Evolutionary conservation across 2,329 filamentous ascomycete genomes (phyloP), one percentile per base, ranked within the genome.

Genomic region (Coleophoma cylindrospora): DNA sequence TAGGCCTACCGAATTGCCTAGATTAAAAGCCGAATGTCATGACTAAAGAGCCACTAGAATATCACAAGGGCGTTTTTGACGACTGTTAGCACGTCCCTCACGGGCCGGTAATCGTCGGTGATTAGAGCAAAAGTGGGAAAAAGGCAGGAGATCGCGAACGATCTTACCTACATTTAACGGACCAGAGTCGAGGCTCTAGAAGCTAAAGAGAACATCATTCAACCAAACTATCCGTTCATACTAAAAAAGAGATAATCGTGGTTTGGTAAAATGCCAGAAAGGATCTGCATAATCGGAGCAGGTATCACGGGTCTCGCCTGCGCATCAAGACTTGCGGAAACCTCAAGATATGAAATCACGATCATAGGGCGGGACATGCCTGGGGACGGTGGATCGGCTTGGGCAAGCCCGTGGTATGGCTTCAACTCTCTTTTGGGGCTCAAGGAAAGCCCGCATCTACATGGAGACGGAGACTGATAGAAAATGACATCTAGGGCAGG

Each of bases 321-420:
- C n/a, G 47, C 47, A 15, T 21, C 22, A 41, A n/a, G 44, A 6
- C 47, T 49, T 12, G 13, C 27, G 6, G 10, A 27, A 9, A 10
- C 27, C 27, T 27, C 27, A 2, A 21, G 45, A n/a, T 36, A 44
- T 15, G 27, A 45, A 15, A 17, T 49, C 4, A 45, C 32, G 21
- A 45, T 49, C 27, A 34, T 49, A 37, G 47, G 40, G 11, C 40
- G 47, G 21, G 47, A 49, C 32, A 40, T 49, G 10, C 47, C 47
- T 17, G 47, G 47, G 21, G 47, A 49, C 44, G 14, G 37, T 11
- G 40, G 40, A n/a, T 15, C 12, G 2, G 33, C 14, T 21, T 49
- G 47, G 47, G 47, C 47, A 12, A 49, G 47, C 40, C 47, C 47
- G 21, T 49, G 47, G 47, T 37, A 45, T 44, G 19, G 21, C 45